Evolutionary conservation across 2,329 filamentous ascomycete genomes (phyloP).

Genomic region (Blumeriella jaapii): DNA sequence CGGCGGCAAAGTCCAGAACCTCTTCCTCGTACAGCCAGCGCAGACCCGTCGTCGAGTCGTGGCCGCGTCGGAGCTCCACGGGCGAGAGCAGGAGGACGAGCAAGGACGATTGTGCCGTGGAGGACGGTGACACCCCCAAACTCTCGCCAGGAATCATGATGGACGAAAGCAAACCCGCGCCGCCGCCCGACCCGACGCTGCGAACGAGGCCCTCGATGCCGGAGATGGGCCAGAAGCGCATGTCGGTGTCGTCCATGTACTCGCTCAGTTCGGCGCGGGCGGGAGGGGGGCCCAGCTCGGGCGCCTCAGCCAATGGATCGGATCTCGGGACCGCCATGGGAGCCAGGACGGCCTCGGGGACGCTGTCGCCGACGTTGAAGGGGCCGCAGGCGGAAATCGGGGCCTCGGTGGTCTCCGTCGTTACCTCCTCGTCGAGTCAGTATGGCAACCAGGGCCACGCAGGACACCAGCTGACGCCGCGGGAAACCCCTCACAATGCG

Average conservation of each 20-base stretch:
- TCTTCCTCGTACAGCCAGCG: slow-evolving; percentile 25
- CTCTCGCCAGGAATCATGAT: slow-evolving; percentile 29
- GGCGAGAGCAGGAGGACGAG: slow-evolving; percentile 18
- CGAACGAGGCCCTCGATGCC: slow-evolving; percentile 37
- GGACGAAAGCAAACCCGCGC: slow-evolving; percentile 18
- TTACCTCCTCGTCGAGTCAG: slow-evolving; percentile 36
- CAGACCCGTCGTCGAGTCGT: slow-evolving; percentile 32
- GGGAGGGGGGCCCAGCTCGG: slow-evolving; percentile 38
- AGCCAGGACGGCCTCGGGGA: slow-evolving; percentile 16
- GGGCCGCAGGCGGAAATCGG: slow-evolving; percentile 37
- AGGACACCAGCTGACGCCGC: slow-evolving; percentile 34
- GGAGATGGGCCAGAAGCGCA: slow-evolving; percentile 47
- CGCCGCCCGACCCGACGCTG: slow-evolving; percentile 38
- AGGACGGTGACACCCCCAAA: slow-evolving; percentile 39
- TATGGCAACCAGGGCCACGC: slow-evolving; percentile 33
- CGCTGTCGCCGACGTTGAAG: slow-evolving; percentile 14
- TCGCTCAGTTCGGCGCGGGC: slow-evolving; percentile 48
- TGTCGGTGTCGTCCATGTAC: slow-evolving; percentile 64
- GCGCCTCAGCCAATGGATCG: slow-evolving; percentile 41
- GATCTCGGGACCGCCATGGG: slow-evolving; percentile 28
- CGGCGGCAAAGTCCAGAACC: slow-evolving; percentile 28
- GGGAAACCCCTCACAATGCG: slow-evolving; percentile 23
- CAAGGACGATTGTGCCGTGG: slow-evolving; percentile 33
- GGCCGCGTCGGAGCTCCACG: slow-evolving; percentile 29
- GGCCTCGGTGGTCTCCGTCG: slow-evolving; percentile 41